A percentile compares a stretch with the other conserved stretches of the same genome.
Conservation (phyloP, 179 eudicot genomes). For the Amaranthus tricolor region DNA sequence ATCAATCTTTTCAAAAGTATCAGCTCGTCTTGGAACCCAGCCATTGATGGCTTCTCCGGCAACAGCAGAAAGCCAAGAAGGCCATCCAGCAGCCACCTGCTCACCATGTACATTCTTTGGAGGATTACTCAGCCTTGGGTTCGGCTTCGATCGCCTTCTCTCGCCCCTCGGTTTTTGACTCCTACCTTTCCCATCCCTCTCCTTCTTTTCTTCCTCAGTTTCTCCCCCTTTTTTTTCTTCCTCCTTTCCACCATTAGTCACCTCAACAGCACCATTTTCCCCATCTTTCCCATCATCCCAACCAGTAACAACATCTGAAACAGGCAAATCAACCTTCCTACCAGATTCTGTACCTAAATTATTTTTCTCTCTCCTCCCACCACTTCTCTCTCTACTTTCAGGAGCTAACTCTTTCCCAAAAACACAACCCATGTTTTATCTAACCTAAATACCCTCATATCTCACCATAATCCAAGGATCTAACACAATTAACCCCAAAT, state of each 20-base stretch:
- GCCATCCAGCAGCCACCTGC: constrained; percentile 86
- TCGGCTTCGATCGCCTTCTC: constrained; percentile 46
- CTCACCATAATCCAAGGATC: constrained; percentile 42
- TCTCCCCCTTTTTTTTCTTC: constrained; percentile 27
- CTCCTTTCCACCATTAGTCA: constrained; percentile 36
- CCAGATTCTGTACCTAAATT: constrained; percentile 37
- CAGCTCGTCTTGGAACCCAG: constrained; percentile 78
- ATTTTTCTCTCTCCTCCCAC: constrained; percentile 30
- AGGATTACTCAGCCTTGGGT: constrained; percentile 54
- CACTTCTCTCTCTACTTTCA: constrained; percentile 28
- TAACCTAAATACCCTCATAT: constrained; percentile 33
- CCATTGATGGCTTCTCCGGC: constrained; percentile 77
- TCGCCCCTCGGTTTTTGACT: constrained; percentile 39
- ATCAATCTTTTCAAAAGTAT: constrained; percentile 69
- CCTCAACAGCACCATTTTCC: constrained; percentile 38
- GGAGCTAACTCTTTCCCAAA: constrained; percentile 36
- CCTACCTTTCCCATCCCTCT: constrained; percentile 33
- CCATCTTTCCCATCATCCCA: constrained; percentile 24
- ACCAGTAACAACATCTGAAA: constrained; percentile 22
- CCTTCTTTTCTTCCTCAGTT: constrained; percentile 25
- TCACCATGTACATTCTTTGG: constrained; percentile 59
- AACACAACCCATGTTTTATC: constrained; percentile 47
- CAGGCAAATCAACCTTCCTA: constrained; percentile 26
- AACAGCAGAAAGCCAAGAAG: constrained; percentile 70
- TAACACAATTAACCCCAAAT: constrained; percentile 5